Base-by-base conservation (phyloP, 2,329 filamentous ascomycete species). In the Taxawa tesnikishii region DNA sequence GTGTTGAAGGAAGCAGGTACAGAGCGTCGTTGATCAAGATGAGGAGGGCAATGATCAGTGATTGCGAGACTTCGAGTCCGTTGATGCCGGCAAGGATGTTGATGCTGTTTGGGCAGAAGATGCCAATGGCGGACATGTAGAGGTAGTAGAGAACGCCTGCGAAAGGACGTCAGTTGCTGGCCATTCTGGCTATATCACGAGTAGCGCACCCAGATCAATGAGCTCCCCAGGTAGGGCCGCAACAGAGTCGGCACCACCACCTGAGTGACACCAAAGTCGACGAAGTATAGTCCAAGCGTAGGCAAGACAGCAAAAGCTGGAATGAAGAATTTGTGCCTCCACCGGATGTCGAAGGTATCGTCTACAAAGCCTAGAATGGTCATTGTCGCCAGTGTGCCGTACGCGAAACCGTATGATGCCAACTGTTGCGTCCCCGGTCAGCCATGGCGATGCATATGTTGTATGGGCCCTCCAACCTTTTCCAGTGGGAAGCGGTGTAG, bases 71-170 rank as follows among this genome's bases (percentile, higher is more conserved):
- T 57, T 98, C 90, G 54, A 98, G 90, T 34, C 90, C 90, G 57
- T 98, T 98, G 58, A 98, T 83, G n/a, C 90, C 90, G 0, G 90
- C 90, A n/a, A 98, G 67, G 61, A 98, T 98, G 65, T 98, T 98
- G 71, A 98, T 98, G 57, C 84, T 85, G 62, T 98, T 96, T 5
- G 90, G 87, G 45, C 85, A 93, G 65, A 98, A 98, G 56, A 98
- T 98, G 53, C 88, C 83, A 44, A 98, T 73, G 35, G 82, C 79
- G 32, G 84, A 83, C 90, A 98, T 98, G 68, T 96, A 98, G 50
- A 79, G 63, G 62, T 98, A 98, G 70, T 98, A 98, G 37, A 67
- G 45, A 48, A 55, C 63, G 33, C 64, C 58, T 62, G 32, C 10
- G 11, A 23, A 9, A 9, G 18, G 12, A 13, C 15, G 18, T 10